Evolutionary conservation across 129 eudicot genomes (phyloP).

Genomic region (Flaveria sonorensis): DNA sequence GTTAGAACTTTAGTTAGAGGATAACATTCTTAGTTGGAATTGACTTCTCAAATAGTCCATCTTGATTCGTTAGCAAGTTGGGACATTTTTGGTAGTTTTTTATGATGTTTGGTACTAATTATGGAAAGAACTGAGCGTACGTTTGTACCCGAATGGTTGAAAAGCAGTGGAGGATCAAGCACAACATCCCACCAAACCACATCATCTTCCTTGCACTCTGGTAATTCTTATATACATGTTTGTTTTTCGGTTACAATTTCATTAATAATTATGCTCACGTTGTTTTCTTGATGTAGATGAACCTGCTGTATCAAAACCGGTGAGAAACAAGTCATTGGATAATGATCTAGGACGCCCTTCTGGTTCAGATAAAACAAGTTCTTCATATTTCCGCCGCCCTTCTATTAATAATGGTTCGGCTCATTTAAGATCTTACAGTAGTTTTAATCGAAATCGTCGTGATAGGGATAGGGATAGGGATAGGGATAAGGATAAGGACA

Average conservation of each 20-base stretch:
- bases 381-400: slow-evolving; percentile 66
- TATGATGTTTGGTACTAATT: slow-evolving; percentile 55
- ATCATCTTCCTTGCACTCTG: slow-evolving; percentile 56
- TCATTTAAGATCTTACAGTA: slow-evolving; percentile 55
- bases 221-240: slow-evolving; percentile 35
- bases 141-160: slow-evolving; percentile 93
- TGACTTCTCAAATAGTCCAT: not conserved
- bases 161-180: slow-evolving; percentile 56
- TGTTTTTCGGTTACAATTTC: not conserved
- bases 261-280: not conserved
- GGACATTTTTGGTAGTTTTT: slow-evolving; percentile 29
- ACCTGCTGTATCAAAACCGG: slow-evolving; percentile 41
- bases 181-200: slow-evolving; percentile 44
- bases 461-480: slow-evolving; percentile 65
- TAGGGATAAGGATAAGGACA: slow-evolving; percentile 67
- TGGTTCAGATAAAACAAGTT: slow-evolving; percentile 59
- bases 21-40: slow-evolving; percentile 15
- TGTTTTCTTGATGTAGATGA: slow-evolving; percentile 50
- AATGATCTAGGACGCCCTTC: slow-evolving; percentile 53
- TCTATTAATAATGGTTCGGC: slow-evolving; percentile 72
- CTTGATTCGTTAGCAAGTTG: slow-evolving; percentile 35
- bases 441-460: slow-evolving; percentile 65
- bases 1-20: slow-evolving; percentile 15
- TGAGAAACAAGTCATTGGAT: slow-evolving; percentile 53
- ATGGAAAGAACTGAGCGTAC: slow-evolving; percentile 97